Conservation (phyloP, 2,329 filamentous ascomycete species). For the Paecilomyces variotii region DNA sequence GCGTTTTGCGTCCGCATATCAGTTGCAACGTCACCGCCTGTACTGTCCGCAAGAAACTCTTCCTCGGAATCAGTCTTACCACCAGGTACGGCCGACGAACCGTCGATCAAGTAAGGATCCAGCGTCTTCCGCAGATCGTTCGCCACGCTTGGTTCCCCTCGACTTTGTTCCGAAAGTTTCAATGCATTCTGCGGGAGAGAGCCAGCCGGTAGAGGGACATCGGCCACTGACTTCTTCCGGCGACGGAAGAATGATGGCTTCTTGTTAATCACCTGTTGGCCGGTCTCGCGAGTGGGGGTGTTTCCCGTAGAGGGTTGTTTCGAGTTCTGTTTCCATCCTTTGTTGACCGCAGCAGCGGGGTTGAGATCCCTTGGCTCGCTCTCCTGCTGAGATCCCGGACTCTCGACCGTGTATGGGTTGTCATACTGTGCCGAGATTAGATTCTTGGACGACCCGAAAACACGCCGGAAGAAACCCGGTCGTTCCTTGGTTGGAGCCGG, state of each 20-base stretch:
- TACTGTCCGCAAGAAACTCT: conserved; percentile 9
- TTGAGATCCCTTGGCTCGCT: conserved; percentile 12
- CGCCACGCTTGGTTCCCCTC: conserved; percentile 51
- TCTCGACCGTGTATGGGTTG: conserved; percentile 11
- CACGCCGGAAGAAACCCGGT: conserved; percentile 84
- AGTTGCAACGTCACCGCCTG: conserved; percentile 10
- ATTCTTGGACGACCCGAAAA: conserved; percentile 70
- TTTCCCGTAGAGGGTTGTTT: conserved; percentile 15
- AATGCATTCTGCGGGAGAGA: conserved; percentile 38
- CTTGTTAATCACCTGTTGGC: conserved; percentile 67
- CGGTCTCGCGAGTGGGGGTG: conserved; percentile 23
- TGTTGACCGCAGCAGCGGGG: conserved; percentile 12
- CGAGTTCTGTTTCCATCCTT: conserved; percentile 17
- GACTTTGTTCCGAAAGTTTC: conserved; percentile 20
- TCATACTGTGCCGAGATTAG: conserved; percentile 22
- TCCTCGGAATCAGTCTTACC: conserved; percentile 13
- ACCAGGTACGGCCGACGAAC: conserved; percentile 10
- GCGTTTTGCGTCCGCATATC: conserved; percentile 1
- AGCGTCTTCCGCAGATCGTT: conserved; percentile 81
- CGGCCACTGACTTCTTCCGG: conserved; percentile 80
- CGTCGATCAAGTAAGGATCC: conserved; percentile 65
- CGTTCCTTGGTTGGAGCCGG: conserved; percentile 54
- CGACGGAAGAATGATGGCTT: conserved; percentile 89
- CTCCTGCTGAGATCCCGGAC: conserved; percentile 15
- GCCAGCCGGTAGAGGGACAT: conserved; percentile 49